Conservation (phyloP, 2,329 filamentous ascomycete species). For the Malbranchea cinnamomea region DNA sequence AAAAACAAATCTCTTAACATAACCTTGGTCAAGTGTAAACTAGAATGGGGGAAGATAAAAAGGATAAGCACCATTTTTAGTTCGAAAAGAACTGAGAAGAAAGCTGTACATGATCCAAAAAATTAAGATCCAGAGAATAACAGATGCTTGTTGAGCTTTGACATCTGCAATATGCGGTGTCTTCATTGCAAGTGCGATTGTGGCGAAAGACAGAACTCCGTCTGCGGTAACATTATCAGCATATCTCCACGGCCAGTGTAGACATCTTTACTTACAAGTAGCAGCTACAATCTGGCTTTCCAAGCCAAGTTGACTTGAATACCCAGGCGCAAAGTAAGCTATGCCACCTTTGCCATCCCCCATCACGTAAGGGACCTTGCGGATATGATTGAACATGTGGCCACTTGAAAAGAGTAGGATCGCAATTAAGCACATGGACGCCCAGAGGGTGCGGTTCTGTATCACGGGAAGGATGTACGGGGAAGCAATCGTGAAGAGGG, state of each 20-base stretch:
- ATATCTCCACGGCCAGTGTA: constrained; percentile 6
- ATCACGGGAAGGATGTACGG: constrained; percentile 69
- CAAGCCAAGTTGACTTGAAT: constrained; percentile 84
- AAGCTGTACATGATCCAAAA: constrained; percentile 83
- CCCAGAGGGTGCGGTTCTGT: constrained; percentile 89
- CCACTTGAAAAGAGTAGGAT: constrained; percentile 90
- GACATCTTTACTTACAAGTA: constrained; percentile 55
- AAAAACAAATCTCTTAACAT: no score
- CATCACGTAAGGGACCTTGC: constrained; percentile 83
- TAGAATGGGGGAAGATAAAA: constrained; percentile 87
- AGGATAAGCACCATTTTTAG: constrained; percentile 90
- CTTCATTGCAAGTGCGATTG: constrained; percentile 81
- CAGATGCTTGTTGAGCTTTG: constrained; percentile 63
- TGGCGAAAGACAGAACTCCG: constrained; percentile 71
- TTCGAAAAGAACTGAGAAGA: constrained; percentile 79
- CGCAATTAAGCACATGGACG: constrained; percentile 69
- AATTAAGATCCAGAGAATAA: constrained; percentile 63
- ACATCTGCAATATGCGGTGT: constrained; percentile 74
- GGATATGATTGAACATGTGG: constrained; percentile 99
- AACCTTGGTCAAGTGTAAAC: no score
- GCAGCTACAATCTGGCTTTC: constrained; percentile 92
- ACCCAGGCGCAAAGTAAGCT: constrained; percentile 78
- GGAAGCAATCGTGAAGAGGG: constrained; percentile 53
- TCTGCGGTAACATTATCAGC: constrained; percentile 31
- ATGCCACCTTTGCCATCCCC: constrained; percentile 75